Conservation (phyloP, 139 green algal genomes). For the Zygnema circumcarinatum region DNA sequence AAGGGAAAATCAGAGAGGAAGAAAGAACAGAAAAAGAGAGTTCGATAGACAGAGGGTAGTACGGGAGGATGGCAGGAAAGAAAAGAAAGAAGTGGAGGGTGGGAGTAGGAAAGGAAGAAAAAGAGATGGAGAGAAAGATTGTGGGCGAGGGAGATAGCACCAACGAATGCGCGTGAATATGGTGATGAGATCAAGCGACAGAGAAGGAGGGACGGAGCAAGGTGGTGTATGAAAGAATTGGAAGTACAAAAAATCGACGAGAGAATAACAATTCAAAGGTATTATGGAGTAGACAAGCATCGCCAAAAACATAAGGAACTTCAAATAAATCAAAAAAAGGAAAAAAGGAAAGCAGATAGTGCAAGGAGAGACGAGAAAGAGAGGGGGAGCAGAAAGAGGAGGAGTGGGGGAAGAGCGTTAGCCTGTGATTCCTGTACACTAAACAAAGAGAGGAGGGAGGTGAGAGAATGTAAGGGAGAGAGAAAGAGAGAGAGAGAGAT, state of each 20-base stretch:
- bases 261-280: background rate
- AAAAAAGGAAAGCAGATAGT: conserved; percentile 86
- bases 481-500: no score
- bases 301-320: background rate
- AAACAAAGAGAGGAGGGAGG: conserved; percentile 93
- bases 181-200: background rate
- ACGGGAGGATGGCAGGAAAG: background rate
- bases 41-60: background rate
- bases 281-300: background rate
- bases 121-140: background rate
- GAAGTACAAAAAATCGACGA: background rate
- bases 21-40: background rate
- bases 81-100: background rate
- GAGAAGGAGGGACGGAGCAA: background rate
- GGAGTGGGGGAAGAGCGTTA: no score
- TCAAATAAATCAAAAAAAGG: conserved; percentile 73
- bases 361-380: conserved; percentile 93
- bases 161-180: background rate
- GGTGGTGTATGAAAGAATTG: background rate
- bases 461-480: no score
- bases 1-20: background rate
- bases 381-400: no score
- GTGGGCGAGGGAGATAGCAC: background rate
- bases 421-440: conserved; percentile 68
- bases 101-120: background rate